phyloP scores from a whole-genome alignment of 164 flowering plant species.

The grape (Vitis vinifera) region ASM3070453v1 NC_081814.1:18939001-18939500 shows the following conservation, averaged over 20 bases:
- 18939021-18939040: background rate
- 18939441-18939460: too few species aligned
- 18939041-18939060: background rate
- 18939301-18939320: too few species aligned
- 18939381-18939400: too few species aligned
- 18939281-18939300: too few species aligned
- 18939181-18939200: conserved; percentile 95
- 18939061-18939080: conserved; percentile 80
- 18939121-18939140: conserved; percentile 88
- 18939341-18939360: too few species aligned
- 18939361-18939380: too few species aligned
- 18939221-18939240: conserved; percentile 96
- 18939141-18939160: conserved; percentile 91
- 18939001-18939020: background rate
- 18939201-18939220: conserved; percentile 97
- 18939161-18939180: conserved; percentile 98
- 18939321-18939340: too few species aligned
- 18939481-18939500: too few species aligned
- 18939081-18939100: conserved; percentile 77
- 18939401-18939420: too few species aligned
- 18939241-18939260: background rate
- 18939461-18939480: too few species aligned
- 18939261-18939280: too few species aligned
- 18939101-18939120: conserved; percentile 78
- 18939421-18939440: too few species aligned